Evolutionary conservation across 768 basidiomycete genomes (phyloP).

Genomic region (Hemileccinum impolitum): DNA sequence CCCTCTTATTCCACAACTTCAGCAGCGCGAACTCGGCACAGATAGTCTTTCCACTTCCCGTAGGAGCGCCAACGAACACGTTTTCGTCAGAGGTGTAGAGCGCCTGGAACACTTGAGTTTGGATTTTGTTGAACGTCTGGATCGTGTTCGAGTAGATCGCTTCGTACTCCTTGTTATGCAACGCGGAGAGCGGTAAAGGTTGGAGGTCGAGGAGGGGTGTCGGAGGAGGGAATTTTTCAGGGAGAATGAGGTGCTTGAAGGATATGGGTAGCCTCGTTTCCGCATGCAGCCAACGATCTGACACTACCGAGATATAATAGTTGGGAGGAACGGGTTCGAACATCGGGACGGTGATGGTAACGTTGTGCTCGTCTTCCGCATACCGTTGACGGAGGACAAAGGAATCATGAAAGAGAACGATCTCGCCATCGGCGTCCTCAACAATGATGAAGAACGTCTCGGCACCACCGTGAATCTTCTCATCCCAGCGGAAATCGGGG

Average conservation of each 20-base stretch:
- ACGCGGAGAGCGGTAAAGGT: constrained; percentile 79
- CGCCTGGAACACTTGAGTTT: constrained; percentile 98
- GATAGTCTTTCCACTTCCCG: constrained; percentile 96
- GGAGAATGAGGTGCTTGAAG: constrained; percentile 97
- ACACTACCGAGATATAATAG: constrained; percentile 93
- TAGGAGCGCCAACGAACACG: constrained; percentile 94
- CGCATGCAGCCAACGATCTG: constrained; percentile 93
- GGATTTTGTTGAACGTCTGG: constrained; percentile 95
- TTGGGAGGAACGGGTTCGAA: constrained; percentile 97
- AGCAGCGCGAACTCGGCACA: constrained; percentile 96
- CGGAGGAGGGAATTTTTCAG: constrained; percentile 92
- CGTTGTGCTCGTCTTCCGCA: constrained; percentile 89
- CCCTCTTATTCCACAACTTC: constrained; percentile 88
- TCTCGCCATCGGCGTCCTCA: constrained; percentile 96
- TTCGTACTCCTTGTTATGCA: constrained; percentile 94
- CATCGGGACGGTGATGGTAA: constrained; percentile 94
- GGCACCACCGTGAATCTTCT: constrained; percentile 82
- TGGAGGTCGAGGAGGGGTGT: constrained; percentile 94
- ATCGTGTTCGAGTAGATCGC: constrained; percentile 78
- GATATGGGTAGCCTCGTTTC: constrained; percentile 94
- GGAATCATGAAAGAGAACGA: constrained; percentile 90
- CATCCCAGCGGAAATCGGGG: constrained; percentile 99
- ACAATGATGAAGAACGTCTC: constrained; percentile 94
- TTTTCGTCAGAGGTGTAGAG: constrained; percentile 96
- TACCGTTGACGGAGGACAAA: constrained; percentile 92